These are phyloP conservation scores for Acacia confusa DNA, from an alignment of 306 rosid genomes.

Conservation along the genomic window DNA sequence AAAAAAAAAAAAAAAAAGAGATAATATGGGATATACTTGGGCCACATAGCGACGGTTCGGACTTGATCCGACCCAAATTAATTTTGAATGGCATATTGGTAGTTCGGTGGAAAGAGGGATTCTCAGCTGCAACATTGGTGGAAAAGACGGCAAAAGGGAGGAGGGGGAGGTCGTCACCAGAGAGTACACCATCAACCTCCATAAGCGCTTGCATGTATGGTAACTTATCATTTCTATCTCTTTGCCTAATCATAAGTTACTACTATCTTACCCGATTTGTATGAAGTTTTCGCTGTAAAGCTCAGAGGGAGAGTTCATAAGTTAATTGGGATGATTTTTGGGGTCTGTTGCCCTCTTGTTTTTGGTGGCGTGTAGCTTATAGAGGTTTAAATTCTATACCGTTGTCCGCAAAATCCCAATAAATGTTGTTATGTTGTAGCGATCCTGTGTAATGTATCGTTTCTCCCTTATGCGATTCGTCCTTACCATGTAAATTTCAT, in stretches of 20 bases:
- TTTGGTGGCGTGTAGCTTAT: neutral
- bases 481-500: neutral
- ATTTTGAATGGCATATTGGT: neutral
- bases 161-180: constrained; percentile 51
- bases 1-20: no score
- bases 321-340: neutral
- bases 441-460: neutral
- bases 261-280: neutral
- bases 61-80: neutral
- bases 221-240: neutral
- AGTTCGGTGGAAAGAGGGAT: neutral
- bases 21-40: neutral
- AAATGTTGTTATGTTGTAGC: neutral
- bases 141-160: constrained; percentile 47
- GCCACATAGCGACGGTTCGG: neutral
- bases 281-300: neutral
- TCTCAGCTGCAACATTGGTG: constrained; percentile 39
- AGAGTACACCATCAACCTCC: constrained; percentile 57
- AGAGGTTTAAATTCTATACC: neutral
- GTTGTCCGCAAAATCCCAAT: neutral
- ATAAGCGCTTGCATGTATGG: constrained; percentile 63
- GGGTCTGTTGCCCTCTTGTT: neutral
- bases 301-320: neutral
- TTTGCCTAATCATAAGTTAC: neutral
- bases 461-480: neutral